Base-by-base conservation (phyloP, 176 grass and related monocot genomes). In the Rhipidocladum racemiflorum region DNA sequence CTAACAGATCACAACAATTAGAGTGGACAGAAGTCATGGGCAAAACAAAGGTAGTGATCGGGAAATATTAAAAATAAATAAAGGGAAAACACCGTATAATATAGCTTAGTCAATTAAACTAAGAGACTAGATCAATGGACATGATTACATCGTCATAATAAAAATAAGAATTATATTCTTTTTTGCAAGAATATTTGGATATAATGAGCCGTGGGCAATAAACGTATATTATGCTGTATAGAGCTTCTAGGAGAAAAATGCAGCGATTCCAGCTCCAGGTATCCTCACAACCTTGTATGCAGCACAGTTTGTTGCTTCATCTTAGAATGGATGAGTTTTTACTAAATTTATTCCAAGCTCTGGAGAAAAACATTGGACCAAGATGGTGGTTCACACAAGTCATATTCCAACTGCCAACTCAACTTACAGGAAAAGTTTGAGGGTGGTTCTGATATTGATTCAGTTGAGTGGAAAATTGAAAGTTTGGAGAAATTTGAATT, bases 1-100 rank as follows among this genome's bases (percentile, higher is more conserved):
- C 78, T 68, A 94, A 70, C 75, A 90, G 42, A 88, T 84, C 83
- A 77, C 30, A 51, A 55, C 39, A 61, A 83, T 81, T 61, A 70
- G 81, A 40, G 48, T 36, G 24, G 57, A 46, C 59, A 54, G 27
- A 49, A 80, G 27, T 71, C 50, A 73, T 75, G 81, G 43, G 68
- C 49, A 78, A 70, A 57, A 62, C 51, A 64, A 43, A 56, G 39
- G 42, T 71, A 45, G 46, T 3, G 48, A 77, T 61, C 44, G 59
- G 50, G 49, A 56, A 53, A 63, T 76, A 38, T 12, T 82, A 48
- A 44, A 39, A 72, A 48, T 23, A n/a, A 45, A 44, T 38, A 82
- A 49, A 76, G 18, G 2, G 13, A 54, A 71, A 27, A 56, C 11
- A 18, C 56, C 43, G 69, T 34, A 68, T 70, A 69, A 61, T 75